A percentile compares a stretch with the other conserved stretches of the same genome.
phyloP scores from a whole-genome alignment of 2,329 filamentous ascomycete genomes.

The Colletotrichum lindemuthianum region DNA sequence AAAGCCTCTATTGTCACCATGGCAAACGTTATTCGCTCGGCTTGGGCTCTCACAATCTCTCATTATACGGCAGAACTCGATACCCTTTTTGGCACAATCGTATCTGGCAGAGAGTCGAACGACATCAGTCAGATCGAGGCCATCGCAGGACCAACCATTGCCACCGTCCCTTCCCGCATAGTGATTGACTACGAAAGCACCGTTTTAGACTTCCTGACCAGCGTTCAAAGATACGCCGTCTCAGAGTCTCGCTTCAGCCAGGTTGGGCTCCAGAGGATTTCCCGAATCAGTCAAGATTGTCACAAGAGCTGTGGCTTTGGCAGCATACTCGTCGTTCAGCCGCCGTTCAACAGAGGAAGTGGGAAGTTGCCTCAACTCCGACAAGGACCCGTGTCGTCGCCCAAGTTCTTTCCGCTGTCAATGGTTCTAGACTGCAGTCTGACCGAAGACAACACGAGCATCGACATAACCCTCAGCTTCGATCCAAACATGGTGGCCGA shows the following conservation, averaged over 20 bases:
- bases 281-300: constrained; percentile 34
- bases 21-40: constrained; percentile 40
- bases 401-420: constrained; percentile 19
- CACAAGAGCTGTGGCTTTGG: constrained; percentile 39
- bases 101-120: constrained; percentile 43
- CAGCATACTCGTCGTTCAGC: constrained; percentile 45
- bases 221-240: constrained; percentile 34
- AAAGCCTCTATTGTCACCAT: not conserved
- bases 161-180: constrained; percentile 43
- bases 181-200: constrained; percentile 28
- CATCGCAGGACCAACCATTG: constrained; percentile 44
- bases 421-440: constrained; percentile 7
- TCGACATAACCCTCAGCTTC: constrained; percentile 2
- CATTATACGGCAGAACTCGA: constrained; percentile 46
- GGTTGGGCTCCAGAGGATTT: constrained; percentile 38
- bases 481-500: constrained; percentile 11
- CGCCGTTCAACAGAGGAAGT: constrained; percentile 5
- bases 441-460: not conserved
- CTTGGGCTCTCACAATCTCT: constrained; percentile 47
- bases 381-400: not conserved
- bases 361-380: not conserved
- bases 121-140: constrained; percentile 40
- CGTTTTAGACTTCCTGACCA: constrained; percentile 23
- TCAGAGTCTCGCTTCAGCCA: constrained; percentile 39
- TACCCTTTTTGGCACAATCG: constrained; percentile 42